phyloP scores from a whole-genome alignment of 2,329 filamentous ascomycete genomes.

The Claviceps sorghi region DNA sequence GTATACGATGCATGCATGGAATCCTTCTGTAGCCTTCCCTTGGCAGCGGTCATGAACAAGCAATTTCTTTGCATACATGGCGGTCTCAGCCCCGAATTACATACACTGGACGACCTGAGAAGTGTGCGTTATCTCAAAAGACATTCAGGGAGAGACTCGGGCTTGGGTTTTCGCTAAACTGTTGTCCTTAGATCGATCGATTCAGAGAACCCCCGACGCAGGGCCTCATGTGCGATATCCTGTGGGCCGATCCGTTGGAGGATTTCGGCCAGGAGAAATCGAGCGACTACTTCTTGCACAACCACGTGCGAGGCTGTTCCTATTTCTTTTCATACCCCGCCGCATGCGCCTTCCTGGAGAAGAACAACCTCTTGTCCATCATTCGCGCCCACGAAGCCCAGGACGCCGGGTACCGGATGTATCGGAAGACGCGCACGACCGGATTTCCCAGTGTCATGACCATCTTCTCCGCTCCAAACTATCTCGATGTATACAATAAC shows the following conservation, averaged over 20 bases:
- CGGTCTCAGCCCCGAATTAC: constrained; percentile 85
- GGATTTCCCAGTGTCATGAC: constrained; percentile 99
- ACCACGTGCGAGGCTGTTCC: constrained; percentile 94
- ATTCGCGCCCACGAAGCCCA: constrained; percentile 97
- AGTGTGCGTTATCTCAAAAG: constrained; percentile 40
- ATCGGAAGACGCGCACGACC: constrained; percentile 93
- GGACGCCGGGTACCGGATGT: constrained; percentile 98
- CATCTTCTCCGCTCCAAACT: constrained; percentile 97
- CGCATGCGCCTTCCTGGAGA: constrained; percentile 92
- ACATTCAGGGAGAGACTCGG: background rate
- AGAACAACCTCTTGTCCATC: constrained; percentile 94
- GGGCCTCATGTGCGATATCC: constrained; percentile 96
- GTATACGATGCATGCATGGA: constrained; percentile 98
- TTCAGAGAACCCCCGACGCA: constrained; percentile 96
- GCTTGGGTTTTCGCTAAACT: background rate
- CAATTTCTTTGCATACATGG: constrained; percentile 98
- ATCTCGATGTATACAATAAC: constrained; percentile 99
- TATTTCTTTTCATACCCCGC: constrained; percentile 99
- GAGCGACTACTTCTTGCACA: constrained; percentile 93
- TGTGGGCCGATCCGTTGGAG: constrained; percentile 95
- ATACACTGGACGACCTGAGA: constrained; percentile 89
- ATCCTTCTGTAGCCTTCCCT: constrained; percentile 83
- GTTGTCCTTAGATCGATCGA: constrained; percentile 60
- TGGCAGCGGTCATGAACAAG: constrained; percentile 99
- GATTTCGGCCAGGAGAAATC: constrained; percentile 99